These are phyloP conservation scores for Cutaneotrichosporon arboriforme DNA, from an alignment of 1,284 basidiomycete genomes.

Conservation along the genomic window DNA sequence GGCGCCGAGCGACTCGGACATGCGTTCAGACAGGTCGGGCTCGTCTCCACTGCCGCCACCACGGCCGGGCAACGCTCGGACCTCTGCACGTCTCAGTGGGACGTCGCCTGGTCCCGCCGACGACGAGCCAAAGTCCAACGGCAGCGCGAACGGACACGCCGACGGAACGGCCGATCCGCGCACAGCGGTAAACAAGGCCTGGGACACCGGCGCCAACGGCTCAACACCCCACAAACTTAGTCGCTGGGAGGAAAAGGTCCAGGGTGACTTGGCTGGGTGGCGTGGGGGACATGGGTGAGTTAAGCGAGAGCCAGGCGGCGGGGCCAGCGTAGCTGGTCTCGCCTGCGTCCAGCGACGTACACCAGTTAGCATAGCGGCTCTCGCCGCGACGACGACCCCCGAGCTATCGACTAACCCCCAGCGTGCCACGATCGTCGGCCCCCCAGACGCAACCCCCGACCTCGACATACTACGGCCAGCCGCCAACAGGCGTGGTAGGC, in stretches of 20 bases:
- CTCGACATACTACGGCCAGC: slow-evolving; percentile 30
- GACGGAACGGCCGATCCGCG: not conserved
- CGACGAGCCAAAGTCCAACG: not conserved
- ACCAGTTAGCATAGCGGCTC: too few relatives aligned
- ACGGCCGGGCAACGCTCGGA: not conserved
- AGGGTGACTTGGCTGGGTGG: slow-evolving; percentile 38
- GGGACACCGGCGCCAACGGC: too few relatives aligned
- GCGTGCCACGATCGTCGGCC: slow-evolving; percentile 23
- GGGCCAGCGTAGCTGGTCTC: not conserved
- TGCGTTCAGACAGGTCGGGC: not conserved
- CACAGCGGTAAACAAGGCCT: not conserved
- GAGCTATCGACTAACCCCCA: slow-evolving; percentile 5
- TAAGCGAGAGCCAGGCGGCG: not conserved
- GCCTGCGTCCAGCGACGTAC: too few relatives aligned
- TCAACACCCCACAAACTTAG: slow-evolving; percentile 12
- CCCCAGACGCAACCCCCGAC: slow-evolving; percentile 22
- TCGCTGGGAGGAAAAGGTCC: slow-evolving; percentile 33
- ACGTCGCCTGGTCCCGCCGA: not conserved
- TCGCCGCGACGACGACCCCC: too few relatives aligned
- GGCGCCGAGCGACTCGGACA: not conserved
- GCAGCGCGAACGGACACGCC: not conserved
- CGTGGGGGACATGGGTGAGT: slow-evolving; percentile 42
- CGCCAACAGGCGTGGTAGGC: slow-evolving; percentile 35
- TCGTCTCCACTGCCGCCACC: not conserved
- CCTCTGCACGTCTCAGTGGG: not conserved